phyloP scores from a whole-genome alignment of 768 basidiomycete species.

The Boletus sp. region DNA sequence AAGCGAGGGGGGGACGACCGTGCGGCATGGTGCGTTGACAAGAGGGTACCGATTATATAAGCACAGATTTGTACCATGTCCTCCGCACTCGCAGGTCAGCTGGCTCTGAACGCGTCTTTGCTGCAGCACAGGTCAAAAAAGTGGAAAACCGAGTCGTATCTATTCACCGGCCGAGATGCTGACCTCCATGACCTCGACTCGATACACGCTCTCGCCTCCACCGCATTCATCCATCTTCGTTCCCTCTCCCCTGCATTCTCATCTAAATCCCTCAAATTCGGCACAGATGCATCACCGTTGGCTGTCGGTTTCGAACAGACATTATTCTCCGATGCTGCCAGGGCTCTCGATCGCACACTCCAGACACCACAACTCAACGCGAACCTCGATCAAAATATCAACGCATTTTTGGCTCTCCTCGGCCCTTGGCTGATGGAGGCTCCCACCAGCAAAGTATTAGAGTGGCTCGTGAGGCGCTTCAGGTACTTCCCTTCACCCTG shows the following conservation, averaged over 20 bases:
- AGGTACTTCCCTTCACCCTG: conserved; percentile 46
- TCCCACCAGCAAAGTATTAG: conserved; percentile 78
- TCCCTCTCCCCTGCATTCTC: conserved; percentile 54
- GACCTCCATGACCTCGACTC: conserved; percentile 85
- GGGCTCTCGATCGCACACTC: conserved; percentile 73
- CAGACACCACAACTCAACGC: conserved; percentile 58
- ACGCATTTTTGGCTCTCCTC: conserved; percentile 61
- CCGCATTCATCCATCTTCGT: conserved; percentile 72
- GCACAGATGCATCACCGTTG: conserved; percentile 16
- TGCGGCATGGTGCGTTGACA: background rate
- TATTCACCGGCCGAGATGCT: conserved; percentile 81
- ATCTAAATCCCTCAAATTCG: conserved; percentile 9
- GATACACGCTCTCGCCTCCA: conserved; percentile 74
- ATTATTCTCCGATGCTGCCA: conserved; percentile 79
- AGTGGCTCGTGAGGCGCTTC: conserved; percentile 94
- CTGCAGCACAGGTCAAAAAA: conserved; percentile 60
- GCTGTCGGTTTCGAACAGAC: conserved; percentile 54
- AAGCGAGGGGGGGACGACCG: conserved; percentile 38
- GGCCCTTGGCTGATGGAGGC: conserved; percentile 80
- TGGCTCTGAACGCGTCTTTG: conserved; percentile 78
- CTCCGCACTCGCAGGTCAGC: conserved; percentile 77
- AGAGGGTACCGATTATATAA: background rate
- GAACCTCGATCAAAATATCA: conserved; percentile 59
- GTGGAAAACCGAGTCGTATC: conserved; percentile 73
- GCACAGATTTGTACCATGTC: conserved; percentile 32